Conservation (phyloP, 225 moss, liverwort and hornwort genomes). For the Marchantia polymorpha region DNA sequence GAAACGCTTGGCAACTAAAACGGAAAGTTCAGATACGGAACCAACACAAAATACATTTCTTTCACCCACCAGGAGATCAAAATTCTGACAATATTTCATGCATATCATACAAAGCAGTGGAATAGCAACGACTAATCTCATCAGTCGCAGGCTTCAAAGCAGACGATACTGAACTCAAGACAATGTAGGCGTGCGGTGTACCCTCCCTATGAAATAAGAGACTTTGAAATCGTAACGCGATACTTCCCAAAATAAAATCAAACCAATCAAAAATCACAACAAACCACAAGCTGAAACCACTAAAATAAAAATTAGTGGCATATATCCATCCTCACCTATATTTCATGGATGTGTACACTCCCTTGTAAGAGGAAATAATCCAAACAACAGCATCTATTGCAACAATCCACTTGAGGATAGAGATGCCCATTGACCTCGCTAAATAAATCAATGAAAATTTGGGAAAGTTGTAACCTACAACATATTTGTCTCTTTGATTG, state of each 20-base stretch:
- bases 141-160: background rate
- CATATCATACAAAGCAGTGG: background rate
- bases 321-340: slow-evolving; percentile 38
- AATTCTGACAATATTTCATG: background rate
- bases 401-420: slow-evolving; percentile 30
- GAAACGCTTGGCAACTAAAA: background rate
- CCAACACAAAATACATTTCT: background rate
- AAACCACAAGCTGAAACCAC: background rate
- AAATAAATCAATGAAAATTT: slow-evolving; percentile 40
- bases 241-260: background rate
- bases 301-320: slow-evolving; percentile 38
- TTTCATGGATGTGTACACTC: slow-evolving; percentile 35
- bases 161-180: too few relatives aligned
- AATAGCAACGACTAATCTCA: background rate
- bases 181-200: too few relatives aligned
- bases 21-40: background rate
- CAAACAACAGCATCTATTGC: slow-evolving; percentile 24
- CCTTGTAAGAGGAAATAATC: slow-evolving; percentile 10
- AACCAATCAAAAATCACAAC: background rate
- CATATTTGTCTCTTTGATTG: slow-evolving; percentile 59
- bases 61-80: background rate
- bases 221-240: background rate
- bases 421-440: slow-evolving; percentile 39
- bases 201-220: background rate
- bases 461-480: slow-evolving; percentile 49